These are phyloP conservation scores for Linnemannia exigua DNA, from an alignment of 192 early-diverging fungal species.

Conservation along the genomic window DNA sequence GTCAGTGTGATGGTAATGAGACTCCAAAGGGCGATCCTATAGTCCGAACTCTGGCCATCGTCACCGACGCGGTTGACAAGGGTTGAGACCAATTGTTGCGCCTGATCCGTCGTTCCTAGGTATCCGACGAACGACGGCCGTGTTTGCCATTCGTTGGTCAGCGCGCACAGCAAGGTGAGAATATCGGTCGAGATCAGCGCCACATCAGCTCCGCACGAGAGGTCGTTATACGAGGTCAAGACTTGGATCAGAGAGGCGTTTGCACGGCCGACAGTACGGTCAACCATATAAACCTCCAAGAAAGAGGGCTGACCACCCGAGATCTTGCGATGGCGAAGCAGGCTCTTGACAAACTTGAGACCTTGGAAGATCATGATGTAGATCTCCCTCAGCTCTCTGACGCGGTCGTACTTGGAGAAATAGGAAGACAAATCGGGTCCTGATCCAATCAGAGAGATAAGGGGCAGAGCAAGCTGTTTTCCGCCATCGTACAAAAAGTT, in stretches of 20 bases:
- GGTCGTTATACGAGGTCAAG: conserved; percentile 55
- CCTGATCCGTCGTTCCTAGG: conserved; percentile 60
- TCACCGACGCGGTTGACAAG: conserved; percentile 39
- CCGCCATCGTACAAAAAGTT: conserved; percentile 66
- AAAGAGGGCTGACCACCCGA: conserved; percentile 46
- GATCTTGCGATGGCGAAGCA: conserved; percentile 54
- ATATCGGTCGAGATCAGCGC: conserved; percentile 60
- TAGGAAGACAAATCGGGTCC: conserved; percentile 56
- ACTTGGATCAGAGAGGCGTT: conserved; percentile 55
- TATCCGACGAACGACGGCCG: conserved; percentile 62
- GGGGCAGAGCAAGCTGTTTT: conserved; percentile 58
- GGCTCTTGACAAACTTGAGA: conserved; percentile 56
- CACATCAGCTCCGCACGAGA: conserved; percentile 43
- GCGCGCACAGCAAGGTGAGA: conserved; percentile 58
- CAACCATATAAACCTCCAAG: conserved; percentile 63
- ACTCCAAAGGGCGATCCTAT: conserved; percentile 61
- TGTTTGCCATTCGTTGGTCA: conserved; percentile 53
- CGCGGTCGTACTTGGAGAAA: conserved; percentile 38
- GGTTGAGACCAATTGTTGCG: conserved; percentile 42
- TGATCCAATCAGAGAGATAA: conserved; percentile 60
- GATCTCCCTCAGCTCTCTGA: conserved; percentile 19
- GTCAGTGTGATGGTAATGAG: conserved; percentile 62
- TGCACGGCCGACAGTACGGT: conserved; percentile 53
- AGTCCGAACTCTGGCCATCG: conserved; percentile 20
- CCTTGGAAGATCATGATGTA: conserved; percentile 54